Conservation (phyloP, 345 rosid species). For the Brassica nigra region DNA sequence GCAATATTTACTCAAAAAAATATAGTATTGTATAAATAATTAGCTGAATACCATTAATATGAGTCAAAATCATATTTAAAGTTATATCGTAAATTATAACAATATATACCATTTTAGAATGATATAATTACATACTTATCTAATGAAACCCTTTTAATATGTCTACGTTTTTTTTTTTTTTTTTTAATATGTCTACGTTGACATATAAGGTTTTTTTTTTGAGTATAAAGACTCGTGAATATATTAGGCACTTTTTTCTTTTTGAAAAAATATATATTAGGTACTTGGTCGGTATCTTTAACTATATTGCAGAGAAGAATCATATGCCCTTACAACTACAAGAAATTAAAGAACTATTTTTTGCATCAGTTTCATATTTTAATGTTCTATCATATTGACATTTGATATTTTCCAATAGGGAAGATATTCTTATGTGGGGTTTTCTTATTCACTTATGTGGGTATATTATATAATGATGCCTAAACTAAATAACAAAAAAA, state of each 20-base stretch:
- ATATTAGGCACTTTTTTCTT: neutral
- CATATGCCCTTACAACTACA: constrained; percentile 33
- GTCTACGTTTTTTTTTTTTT: neutral
- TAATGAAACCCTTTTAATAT: neutral
- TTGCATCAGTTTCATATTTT: neutral
- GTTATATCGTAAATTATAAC: too few relatives aligned
- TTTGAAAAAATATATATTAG: neutral
- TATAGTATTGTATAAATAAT: too few relatives aligned
- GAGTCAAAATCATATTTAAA: too few relatives aligned
- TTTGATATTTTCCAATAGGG: constrained; percentile 14
- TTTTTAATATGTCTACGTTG: constrained; percentile 1
- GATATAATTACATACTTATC: neutral
- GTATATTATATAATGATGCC: constrained; percentile 7
- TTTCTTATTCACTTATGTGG: constrained; percentile 7
- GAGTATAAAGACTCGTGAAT: neutral
- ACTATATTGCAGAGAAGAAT: constrained; percentile 26
- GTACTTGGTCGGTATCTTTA: constrained; percentile 6
- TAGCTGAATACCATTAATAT: too few relatives aligned
- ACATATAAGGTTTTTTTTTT: neutral
- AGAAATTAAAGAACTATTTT: constrained; percentile 3
- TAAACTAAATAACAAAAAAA: neutral
- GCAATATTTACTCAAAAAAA: too few relatives aligned
- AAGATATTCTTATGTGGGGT: constrained; percentile 10
- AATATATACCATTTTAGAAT: too few relatives aligned
- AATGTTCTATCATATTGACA: constrained; percentile 27